phyloP scores from a whole-genome alignment of 352 stramenopile genomes.

The Phytopythium litorale region DNA sequence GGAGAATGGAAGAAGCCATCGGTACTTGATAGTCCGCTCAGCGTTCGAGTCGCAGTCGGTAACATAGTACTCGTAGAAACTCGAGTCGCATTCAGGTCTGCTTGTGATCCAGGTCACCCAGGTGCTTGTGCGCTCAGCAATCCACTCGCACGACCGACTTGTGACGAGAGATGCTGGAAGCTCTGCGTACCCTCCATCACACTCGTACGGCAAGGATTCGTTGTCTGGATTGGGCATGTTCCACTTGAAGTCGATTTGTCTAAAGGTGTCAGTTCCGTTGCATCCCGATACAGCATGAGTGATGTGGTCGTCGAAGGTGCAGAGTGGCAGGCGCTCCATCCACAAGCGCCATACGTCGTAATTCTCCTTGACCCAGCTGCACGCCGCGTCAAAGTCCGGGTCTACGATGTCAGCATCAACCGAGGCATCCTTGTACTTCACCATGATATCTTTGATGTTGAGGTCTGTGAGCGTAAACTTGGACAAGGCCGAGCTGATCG shows the following conservation, averaged over 20 bases:
- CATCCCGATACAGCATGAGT: constrained; percentile 24
- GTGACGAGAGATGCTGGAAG: constrained; percentile 25
- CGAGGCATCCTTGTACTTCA: constrained; percentile 12
- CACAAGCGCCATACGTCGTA: constrained; percentile 46
- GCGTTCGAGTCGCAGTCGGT: constrained; percentile 24
- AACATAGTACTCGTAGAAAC: constrained; percentile 40
- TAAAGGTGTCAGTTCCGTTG: constrained; percentile 7
- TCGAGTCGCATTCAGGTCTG: constrained; percentile 31
- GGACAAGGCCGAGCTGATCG: constrained; percentile 22
- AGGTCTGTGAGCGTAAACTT: constrained; percentile 29
- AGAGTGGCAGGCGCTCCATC: constrained; percentile 33
- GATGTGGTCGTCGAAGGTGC: constrained; percentile 28
- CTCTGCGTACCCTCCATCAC: constrained; percentile 26
- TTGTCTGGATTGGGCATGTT: constrained; percentile 32
- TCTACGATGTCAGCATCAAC: constrained; percentile 13
- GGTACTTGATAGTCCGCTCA: constrained; percentile 24
- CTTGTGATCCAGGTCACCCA: constrained; percentile 33
- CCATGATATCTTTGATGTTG: constrained; percentile 36
- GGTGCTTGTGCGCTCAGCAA: constrained; percentile 12
- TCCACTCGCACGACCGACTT: constrained; percentile 47
- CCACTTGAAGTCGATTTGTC: constrained; percentile 37
- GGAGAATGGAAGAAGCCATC: constrained; percentile 28
- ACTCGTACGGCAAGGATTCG: constrained; percentile 27
- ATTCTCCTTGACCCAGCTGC: constrained; percentile 46
- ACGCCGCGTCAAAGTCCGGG: constrained; percentile 35